These are phyloP conservation scores for Geranium rotundifolium DNA, from an alignment of 345 rosid species.

Conservation along the genomic window DNA sequence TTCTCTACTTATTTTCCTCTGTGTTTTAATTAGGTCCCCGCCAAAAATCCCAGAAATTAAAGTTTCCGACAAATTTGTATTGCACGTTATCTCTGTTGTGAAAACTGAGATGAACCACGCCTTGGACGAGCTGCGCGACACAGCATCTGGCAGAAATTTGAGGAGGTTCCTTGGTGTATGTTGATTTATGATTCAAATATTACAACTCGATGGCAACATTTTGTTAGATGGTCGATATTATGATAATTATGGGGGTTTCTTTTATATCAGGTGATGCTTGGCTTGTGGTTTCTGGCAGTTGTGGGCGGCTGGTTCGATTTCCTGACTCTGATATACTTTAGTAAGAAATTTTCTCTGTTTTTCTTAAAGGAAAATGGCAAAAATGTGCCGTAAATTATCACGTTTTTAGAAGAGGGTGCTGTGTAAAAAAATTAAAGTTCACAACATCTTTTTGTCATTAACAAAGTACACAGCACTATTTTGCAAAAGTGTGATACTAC, in stretches of 20 bases:
- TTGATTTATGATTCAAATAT: background rate
- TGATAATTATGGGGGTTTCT: background rate
- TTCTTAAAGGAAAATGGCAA: background rate
- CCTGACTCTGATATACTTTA: slow-evolving; percentile 72
- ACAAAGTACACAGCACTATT: too few relatives aligned
- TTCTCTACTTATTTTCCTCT: background rate
- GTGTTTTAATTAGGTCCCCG: slow-evolving; percentile 31
- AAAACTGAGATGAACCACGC: slow-evolving; percentile 57
- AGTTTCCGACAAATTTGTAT: slow-evolving; percentile 53
- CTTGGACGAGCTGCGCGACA: slow-evolving; percentile 42
- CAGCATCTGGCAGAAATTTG: slow-evolving; percentile 85
- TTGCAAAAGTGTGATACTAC: too few relatives aligned
- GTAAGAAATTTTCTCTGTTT: slow-evolving; percentile 22
- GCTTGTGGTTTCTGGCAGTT: slow-evolving; percentile 67
- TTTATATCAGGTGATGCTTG: slow-evolving; percentile 43
- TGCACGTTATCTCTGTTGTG: slow-evolving; percentile 60
- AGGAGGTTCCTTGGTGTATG: slow-evolving; percentile 76
- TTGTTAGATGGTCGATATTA: background rate
- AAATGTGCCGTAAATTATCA: too few relatives aligned
- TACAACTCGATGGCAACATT: background rate
- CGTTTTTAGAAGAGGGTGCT: too few relatives aligned
- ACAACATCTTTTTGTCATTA: too few relatives aligned
- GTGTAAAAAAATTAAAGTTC: too few relatives aligned
- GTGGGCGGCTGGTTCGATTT: slow-evolving; percentile 73
- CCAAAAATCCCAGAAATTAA: slow-evolving; percentile 69